Evolutionary conservation across 2,329 filamentous ascomycete genomes (phyloP).

Genomic region (Fusarium protoensiforme): DNA sequence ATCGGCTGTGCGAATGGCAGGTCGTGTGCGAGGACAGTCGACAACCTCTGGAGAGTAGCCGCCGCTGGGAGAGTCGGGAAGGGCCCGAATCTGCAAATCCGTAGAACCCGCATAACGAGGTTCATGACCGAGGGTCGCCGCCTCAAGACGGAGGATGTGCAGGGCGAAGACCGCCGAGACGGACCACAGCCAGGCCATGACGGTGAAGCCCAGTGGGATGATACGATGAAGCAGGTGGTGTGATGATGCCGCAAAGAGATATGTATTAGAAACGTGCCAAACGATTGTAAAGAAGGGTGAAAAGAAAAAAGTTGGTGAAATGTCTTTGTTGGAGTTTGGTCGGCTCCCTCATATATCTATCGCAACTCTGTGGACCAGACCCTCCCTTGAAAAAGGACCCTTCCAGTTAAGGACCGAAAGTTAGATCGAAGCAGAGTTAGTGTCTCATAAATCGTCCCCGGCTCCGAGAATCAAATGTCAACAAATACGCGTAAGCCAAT

Average conservation of each 20-base stretch:
- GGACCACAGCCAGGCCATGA: not conserved
- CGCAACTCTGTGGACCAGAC: not conserved
- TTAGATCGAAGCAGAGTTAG: not conserved
- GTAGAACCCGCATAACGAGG: not conserved
- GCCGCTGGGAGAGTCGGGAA: conserved; percentile 26
- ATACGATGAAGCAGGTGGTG: not conserved
- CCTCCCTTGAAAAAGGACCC: not conserved
- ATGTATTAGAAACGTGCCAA: not conserved
- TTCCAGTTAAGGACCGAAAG: not conserved
- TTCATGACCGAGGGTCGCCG: not conserved
- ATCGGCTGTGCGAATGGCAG: conserved; percentile 72
- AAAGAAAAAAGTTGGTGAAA: not conserved
- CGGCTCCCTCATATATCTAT: not conserved
- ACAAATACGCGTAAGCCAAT: not conserved
- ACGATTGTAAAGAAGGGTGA: not conserved
- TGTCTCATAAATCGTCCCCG: not conserved
- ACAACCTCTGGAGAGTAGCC: conserved; percentile 77
- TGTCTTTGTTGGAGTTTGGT: not conserved
- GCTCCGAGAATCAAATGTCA: not conserved
- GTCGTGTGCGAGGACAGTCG: conserved; percentile 73
- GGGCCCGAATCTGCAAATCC: not conserved
- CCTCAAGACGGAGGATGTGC: not conserved
- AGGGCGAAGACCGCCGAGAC: not conserved
- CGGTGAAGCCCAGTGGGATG: not conserved
- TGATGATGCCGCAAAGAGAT: not conserved